Evolutionary conservation across 2,329 filamentous ascomycete species (phyloP).

Genomic region (Stemphylium lycopersici): DNA sequence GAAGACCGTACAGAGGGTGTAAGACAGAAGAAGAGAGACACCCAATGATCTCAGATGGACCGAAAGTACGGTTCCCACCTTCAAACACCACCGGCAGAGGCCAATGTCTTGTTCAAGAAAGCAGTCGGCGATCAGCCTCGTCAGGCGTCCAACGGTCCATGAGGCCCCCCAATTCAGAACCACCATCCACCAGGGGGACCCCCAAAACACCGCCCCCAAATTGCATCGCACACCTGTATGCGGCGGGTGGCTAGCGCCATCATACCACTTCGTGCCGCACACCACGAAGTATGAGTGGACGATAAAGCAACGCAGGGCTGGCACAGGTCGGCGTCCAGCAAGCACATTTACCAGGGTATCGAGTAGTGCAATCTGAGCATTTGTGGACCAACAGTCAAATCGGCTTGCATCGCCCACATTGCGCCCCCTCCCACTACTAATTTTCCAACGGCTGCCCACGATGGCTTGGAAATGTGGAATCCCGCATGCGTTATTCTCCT

Average conservation of each 20-base stretch:
- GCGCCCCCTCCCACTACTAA: neutral
- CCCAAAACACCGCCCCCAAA: conserved; percentile 1
- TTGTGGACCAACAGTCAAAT: neutral
- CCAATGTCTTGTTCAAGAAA: neutral
- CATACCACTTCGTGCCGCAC: neutral
- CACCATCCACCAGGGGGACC: neutral
- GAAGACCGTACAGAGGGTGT: neutral
- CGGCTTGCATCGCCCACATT: neutral
- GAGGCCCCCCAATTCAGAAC: conserved; percentile 1
- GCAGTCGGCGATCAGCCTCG: too few relatives aligned
- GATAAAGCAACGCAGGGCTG: neutral
- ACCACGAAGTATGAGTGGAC: neutral
- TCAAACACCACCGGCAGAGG: neutral
- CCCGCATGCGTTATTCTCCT: too few relatives aligned
- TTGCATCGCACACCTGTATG: neutral
- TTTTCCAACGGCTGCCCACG: neutral
- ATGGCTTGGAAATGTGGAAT: too few relatives aligned
- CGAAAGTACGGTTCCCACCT: too few relatives aligned
- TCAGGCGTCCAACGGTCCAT: neutral
- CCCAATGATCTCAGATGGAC: too few relatives aligned
- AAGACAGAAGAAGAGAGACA: neutral
- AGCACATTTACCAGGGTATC: neutral
- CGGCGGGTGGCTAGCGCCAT: neutral
- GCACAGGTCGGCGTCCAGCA: neutral
- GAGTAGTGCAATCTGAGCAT: neutral